Evolutionary conservation across 345 rosid genomes (phyloP).

Genomic region (Limnanthes douglasii): DNA sequence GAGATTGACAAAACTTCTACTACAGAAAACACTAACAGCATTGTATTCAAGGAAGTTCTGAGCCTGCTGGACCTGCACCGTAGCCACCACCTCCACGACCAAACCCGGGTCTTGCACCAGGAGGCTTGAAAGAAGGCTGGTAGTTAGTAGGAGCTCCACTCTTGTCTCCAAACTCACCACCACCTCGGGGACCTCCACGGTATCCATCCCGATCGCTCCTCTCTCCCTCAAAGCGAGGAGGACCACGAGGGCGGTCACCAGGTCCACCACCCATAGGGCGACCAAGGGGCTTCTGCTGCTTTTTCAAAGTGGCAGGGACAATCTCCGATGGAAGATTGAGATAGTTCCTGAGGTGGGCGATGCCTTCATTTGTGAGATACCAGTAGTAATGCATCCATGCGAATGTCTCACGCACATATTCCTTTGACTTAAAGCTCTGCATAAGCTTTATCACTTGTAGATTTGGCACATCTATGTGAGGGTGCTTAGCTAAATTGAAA

Average conservation of each 20-base stretch:
- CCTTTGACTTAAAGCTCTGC: conserved; percentile 95
- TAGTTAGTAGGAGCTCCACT: conserved; percentile 91
- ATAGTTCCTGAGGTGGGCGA: conserved; percentile 65
- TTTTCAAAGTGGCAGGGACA: conserved; percentile 92
- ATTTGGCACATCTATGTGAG: conserved; percentile 69
- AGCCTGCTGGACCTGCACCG: conserved; percentile 31
- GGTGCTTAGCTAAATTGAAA: conserved; percentile 70
- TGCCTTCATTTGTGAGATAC: conserved; percentile 87
- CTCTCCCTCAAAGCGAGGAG: conserved; percentile 81
- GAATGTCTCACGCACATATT: conserved; percentile 78
- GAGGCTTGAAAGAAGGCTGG: conserved; percentile 61
- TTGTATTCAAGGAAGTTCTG: conserved; percentile 40
- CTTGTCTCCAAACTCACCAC: conserved; percentile 76
- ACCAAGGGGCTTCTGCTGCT: conserved; percentile 56
- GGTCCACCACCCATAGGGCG: conserved; percentile 65
- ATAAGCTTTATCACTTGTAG: conserved; percentile 88
- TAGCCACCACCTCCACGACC: conserved; percentile 72
- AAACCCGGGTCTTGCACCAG: conserved; percentile 60
- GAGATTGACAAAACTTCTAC: too few species aligned
- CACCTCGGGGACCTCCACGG: conserved; percentile 73
- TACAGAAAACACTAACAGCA: too few species aligned
- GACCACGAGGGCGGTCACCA: conserved; percentile 92
- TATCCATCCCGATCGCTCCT: conserved; percentile 90
- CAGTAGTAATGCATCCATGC: conserved; percentile 99
- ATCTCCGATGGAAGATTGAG: conserved; percentile 90